phyloP scores from a whole-genome alignment of 192 early-diverging fungal genomes.

The Coemansia sp. region DNA sequence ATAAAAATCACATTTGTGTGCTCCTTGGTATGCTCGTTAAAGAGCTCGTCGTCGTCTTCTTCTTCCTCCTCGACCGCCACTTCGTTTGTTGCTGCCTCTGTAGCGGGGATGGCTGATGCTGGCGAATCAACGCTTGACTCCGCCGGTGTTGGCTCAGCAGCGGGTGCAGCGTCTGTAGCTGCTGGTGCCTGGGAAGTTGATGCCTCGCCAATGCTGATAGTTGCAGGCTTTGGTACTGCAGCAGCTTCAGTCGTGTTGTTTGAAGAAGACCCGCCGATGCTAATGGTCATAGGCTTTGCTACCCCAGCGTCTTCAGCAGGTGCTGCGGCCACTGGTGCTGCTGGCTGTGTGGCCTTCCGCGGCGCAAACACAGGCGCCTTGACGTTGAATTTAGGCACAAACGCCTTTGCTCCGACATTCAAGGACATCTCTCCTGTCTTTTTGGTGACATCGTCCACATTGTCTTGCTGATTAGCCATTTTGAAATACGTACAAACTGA shows the following conservation, averaged over 20 bases:
- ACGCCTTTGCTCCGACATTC: constrained; percentile 63
- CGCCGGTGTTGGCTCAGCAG: constrained; percentile 16
- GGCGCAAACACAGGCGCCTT: constrained; percentile 1
- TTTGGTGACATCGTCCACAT: constrained; percentile 45
- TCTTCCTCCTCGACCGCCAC: not conserved
- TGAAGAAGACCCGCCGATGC: not conserved
- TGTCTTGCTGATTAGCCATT: constrained; percentile 37
- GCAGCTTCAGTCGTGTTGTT: constrained; percentile 6
- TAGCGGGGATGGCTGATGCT: constrained; percentile 8
- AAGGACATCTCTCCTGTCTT: constrained; percentile 53
- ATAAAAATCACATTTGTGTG: constrained; percentile 98
- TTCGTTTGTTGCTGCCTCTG: not conserved
- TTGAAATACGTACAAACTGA: not conserved
- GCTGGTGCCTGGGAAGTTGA: not conserved
- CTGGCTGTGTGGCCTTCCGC: not conserved
- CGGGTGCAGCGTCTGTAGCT: constrained; percentile 44
- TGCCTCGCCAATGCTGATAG: not conserved
- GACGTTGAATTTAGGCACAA: constrained; percentile 45
- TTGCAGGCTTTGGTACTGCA: not conserved
- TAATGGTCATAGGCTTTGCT: not conserved
- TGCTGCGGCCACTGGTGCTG: not conserved
- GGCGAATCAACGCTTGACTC: constrained; percentile 6
- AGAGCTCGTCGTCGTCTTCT: constrained; percentile 61
- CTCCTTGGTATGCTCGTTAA: constrained; percentile 84
- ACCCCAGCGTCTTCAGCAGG: not conserved